Percentiles rank a stretch among this genome's conserved stretches.
phyloP scores from a whole-genome alignment of 345 rosid species.

The Syzygium oleosum region DNA sequence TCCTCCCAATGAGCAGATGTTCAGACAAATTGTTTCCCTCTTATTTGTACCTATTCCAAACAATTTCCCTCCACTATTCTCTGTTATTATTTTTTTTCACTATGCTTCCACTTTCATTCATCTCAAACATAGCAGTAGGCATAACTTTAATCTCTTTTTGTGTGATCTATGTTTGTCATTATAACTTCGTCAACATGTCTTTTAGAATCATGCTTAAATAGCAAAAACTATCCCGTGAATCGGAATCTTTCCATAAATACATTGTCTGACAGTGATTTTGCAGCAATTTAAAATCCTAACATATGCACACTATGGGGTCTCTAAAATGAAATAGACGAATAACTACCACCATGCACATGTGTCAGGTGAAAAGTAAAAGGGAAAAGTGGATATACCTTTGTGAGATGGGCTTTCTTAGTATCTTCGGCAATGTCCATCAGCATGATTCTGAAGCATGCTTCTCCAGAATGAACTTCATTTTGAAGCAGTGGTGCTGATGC shows the following conservation, averaged over 20 bases:
- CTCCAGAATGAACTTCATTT: conserved; percentile 18
- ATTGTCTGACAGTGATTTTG: not conserved
- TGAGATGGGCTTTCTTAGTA: conserved; percentile 48
- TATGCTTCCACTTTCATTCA: not conserved
- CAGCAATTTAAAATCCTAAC: not conserved
- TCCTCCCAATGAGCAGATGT: not conserved
- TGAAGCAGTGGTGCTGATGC: conserved; percentile 7
- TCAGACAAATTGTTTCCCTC: not conserved
- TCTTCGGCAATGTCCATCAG: conserved; percentile 74
- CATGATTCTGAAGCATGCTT: conserved; percentile 41
- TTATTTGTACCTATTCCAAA: not conserved
- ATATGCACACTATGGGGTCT: not conserved
- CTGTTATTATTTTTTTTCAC: not conserved
- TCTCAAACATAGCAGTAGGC: not conserved
- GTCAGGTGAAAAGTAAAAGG: not conserved
- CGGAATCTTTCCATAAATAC: not conserved
- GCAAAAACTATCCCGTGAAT: not conserved
- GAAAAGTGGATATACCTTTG: conserved; percentile 35
- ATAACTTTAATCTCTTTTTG: not conserved
- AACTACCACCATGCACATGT: not conserved
- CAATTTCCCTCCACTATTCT: not conserved
- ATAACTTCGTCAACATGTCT: not conserved
- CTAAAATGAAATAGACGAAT: not conserved
- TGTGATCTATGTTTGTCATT: not conserved
- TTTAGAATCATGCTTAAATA: not conserved